Base-by-base conservation (phyloP, 1,139 yeast species). In the Blastobotrys malaysiensis region DNA sequence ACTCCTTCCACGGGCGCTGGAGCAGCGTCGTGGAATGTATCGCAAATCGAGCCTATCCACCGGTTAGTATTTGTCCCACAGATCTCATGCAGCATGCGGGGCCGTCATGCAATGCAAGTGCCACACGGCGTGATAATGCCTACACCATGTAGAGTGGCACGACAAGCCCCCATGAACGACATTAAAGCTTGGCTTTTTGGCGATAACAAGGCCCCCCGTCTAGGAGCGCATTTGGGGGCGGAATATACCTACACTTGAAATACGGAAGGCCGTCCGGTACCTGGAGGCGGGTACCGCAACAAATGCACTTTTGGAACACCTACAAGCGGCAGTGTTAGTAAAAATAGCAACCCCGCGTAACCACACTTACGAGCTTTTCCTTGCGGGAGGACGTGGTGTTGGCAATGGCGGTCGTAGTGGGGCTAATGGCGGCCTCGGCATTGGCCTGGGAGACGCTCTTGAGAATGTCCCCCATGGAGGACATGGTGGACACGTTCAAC, bases 201-300 rank as follows among this genome's bases (percentile, higher is more conserved):
- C n/a, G 36, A 26, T 26, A 26, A 26, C 36, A 26, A 26, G 36
- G 36, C 36, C 13, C 9, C n/a, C n/a, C n/a, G n/a, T n/a, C n/a
- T n/a, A n/a, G n/a, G n/a, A n/a, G n/a, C n/a, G n/a, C n/a, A n/a
- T n/a, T n/a, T 22, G 26, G 26, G 26, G 55, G 46, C 19, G 48
- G 26, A 9, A 22, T 22, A 22, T 49, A 51, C 57, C 24, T 73
- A 62, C 95, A 86, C 56, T 77, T 76, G 65, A 80, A 81, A 61
- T 81, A 82, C 9, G 65, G 55, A 1, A 78, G 72, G 7, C 66
- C 66, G 5, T 68, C 68, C 0, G 86, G 84, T 59, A 79, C 77
- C 11, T 78, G 74, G 43, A 85, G 67, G 5, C 77, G 63, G 0
- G 83, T 78, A 0, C 86, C 87, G 69, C 95, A 86, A 65, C 95